phyloP scores from a whole-genome alignment of 805 yeast genomes.

The Yamadazyma nakazawae region DNA sequence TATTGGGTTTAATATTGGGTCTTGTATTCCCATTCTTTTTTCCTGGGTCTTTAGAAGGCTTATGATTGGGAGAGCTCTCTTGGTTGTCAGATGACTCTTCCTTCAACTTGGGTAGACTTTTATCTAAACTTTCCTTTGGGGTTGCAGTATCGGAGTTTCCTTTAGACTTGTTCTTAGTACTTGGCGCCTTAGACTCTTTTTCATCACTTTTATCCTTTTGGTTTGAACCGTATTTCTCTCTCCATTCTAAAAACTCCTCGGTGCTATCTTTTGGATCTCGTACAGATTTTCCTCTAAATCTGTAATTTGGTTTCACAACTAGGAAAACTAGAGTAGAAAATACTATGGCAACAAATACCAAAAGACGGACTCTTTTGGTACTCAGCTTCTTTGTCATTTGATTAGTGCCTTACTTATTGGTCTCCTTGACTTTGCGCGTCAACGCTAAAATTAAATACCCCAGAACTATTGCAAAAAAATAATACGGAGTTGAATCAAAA shows the following conservation, averaged over 20 bases:
- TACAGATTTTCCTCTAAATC: background rate
- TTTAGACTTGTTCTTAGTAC: background rate
- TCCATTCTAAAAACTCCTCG: slow-evolving; percentile 11
- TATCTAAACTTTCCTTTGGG: background rate
- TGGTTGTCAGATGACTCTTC: background rate
- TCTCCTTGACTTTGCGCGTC: background rate
- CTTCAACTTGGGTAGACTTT: background rate
- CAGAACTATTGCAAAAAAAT: no score
- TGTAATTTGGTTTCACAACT: background rate
- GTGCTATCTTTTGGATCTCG: background rate
- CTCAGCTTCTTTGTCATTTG: slow-evolving; percentile 10
- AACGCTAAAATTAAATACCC: no score
- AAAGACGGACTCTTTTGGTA: slow-evolving; percentile 8
- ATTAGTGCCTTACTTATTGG: background rate
- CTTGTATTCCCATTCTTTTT: background rate
- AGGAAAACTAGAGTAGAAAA: background rate
- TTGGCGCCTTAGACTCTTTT: background rate
- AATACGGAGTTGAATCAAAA: no score
- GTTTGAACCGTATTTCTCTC: slow-evolving; percentile 3
- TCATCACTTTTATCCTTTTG: background rate
- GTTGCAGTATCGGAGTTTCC: background rate
- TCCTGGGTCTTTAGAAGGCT: no score
- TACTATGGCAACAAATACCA: slow-evolving; percentile 7
- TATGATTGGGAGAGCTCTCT: background rate
- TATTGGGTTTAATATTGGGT: slow-evolving; percentile 1